These are phyloP conservation scores for Hyphodiscus sp. DNA, from an alignment of 2,329 filamentous ascomycete genomes.

Conservation along the genomic window DNA sequence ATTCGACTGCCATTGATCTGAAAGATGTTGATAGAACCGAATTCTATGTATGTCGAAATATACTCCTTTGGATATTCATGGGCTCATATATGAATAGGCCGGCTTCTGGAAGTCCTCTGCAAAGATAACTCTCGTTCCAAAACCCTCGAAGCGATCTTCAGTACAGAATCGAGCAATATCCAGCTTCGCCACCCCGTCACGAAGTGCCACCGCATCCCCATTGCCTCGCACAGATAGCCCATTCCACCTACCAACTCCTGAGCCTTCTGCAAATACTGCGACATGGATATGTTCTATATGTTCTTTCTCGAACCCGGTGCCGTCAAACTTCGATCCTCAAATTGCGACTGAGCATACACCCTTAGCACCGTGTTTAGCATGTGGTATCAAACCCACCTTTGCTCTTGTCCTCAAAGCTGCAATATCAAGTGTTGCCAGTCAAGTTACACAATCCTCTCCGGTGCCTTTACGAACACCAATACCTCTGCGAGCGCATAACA, in stretches of 20 bases:
- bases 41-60: constrained; percentile 59
- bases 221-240: constrained; percentile 37
- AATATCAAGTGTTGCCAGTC: constrained; percentile 65
- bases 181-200: constrained; percentile 39
- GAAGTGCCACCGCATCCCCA: constrained; percentile 42
- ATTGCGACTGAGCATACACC: constrained; percentile 73
- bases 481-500: constrained; percentile 23
- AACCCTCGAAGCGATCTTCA: constrained; percentile 62
- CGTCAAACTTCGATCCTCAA: constrained; percentile 85
- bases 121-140: constrained; percentile 85
- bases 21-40: constrained; percentile 89
- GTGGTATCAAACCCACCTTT: constrained; percentile 85
- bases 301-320: constrained; percentile 87
- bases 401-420: constrained; percentile 80
- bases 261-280: constrained; percentile 51
- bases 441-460: constrained; percentile 31
- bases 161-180: constrained; percentile 48
- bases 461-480: constrained; percentile 25
- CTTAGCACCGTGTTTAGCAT: constrained; percentile 81
- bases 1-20: constrained; percentile 78
- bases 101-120: constrained; percentile 92
- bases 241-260: constrained; percentile 38
- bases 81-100: constrained; percentile 45
- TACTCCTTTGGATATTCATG: neutral
- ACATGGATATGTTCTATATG: constrained; percentile 97